Evolutionary conservation across 805 yeast genomes (phyloP), one percentile per base, ranked within the genome.

Genomic region (Zygosaccharomyces kombuchaensis): DNA sequence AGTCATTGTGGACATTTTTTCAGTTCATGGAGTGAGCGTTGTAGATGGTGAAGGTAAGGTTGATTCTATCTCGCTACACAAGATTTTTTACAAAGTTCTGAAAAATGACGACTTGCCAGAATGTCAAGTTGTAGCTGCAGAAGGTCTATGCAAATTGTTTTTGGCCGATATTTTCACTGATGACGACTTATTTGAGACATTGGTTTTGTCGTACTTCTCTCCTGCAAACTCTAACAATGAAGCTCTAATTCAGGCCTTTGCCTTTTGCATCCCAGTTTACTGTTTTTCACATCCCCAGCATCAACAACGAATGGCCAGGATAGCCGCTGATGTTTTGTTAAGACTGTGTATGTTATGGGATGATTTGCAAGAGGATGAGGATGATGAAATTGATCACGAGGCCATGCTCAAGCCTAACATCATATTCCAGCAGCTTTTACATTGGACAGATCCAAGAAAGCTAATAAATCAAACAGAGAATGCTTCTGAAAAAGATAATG

Each of bases 231-330:
- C 77, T 4, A 66, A 71, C 4, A 87, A 87, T 55, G 82, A 78
- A 46, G 77, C 81, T 12, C 69, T 90, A 50, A 72, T 81, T 39
- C 97, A 90, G 63, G 85, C 86, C 0, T 75, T 90, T 48, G 79
- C 93, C 8, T 90, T 87, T 58, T 89, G 96, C 61, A 72, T 90
- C 13, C 96, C 97, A 0, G 95, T 86, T 0, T 88, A 86, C 62
- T 81, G 93, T 31, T 84, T 80, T 58, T 84, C 95, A 27, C 89
- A 82, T 56, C 69, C 72, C 0, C 68, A 68, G 13, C 95, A 89
- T 60, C 96, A 87, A 62, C 75, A 73, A 40, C 72, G 81, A 48
- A 66, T 89, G 57, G 74, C 81, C 6, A 66, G 77, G 26, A 74
- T 85, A 22, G 81, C 84, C 25, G 78, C 82, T 3, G 91, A 84